phyloP scores from a whole-genome alignment of 2,329 filamentous ascomycete species.

The Monosporascus sp. region DNA sequence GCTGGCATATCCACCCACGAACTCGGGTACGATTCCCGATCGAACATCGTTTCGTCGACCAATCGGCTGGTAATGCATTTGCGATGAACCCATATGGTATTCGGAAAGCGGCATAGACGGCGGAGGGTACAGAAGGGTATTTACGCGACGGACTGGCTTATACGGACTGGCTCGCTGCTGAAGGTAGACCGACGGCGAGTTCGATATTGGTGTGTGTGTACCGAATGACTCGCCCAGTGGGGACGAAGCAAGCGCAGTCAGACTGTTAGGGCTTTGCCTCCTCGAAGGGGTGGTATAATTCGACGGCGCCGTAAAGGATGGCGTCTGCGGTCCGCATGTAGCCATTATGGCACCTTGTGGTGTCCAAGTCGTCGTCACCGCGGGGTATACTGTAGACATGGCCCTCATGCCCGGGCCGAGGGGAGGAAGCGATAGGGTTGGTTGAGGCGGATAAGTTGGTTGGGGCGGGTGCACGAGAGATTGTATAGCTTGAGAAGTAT shows the following conservation, averaged over 20 bases:
- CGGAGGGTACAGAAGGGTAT: constrained; percentile 84
- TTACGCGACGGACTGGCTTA: constrained; percentile 81
- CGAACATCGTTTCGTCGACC: constrained; percentile 64
- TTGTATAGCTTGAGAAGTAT: constrained; percentile 37
- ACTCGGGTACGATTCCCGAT: constrained; percentile 66
- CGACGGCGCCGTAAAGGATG: constrained; percentile 22
- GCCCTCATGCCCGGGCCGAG: constrained; percentile 58
- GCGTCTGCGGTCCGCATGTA: constrained; percentile 28
- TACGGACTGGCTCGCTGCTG: constrained; percentile 89
- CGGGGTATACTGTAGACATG: constrained; percentile 72
- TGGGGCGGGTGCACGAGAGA: constrained; percentile 26
- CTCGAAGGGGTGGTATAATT: constrained; percentile 48
- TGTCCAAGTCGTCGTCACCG: constrained; percentile 36
- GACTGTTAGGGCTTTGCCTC: constrained; percentile 45
- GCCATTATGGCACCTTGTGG: constrained; percentile 29
- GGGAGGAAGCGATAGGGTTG: constrained; percentile 55
- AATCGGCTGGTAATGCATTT: constrained; percentile 80
- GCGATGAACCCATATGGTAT: constrained; percentile 61
- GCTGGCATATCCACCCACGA: constrained; percentile 22
- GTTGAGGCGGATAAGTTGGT: constrained; percentile 37
- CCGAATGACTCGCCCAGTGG: constrained; percentile 59
- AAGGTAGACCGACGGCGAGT: constrained; percentile 84
- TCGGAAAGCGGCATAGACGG: constrained; percentile 74
- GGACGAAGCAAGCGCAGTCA: constrained; percentile 59
- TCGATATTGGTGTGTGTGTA: constrained; percentile 60